phyloP scores from a whole-genome alignment of 345 rosid genomes.

The Syzygium oleosum region DNA sequence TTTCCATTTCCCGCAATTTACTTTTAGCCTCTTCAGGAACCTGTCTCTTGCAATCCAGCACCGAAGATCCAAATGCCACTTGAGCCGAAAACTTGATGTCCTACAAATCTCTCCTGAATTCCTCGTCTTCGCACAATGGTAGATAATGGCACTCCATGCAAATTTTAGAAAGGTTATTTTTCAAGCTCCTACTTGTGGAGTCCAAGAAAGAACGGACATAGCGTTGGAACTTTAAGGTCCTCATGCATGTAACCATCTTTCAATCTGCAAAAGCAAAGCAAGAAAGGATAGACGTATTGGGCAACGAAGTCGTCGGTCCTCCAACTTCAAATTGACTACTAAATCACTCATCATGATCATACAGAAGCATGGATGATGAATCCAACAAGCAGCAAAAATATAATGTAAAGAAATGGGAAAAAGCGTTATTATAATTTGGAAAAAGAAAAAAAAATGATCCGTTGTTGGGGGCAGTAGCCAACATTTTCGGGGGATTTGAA shows the following conservation, averaged over 20 bases:
- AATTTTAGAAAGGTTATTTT: not conserved
- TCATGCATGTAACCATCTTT: not conserved
- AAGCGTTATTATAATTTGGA: not conserved
- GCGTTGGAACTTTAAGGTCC: not conserved
- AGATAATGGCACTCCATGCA: not conserved
- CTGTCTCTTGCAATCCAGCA: not conserved
- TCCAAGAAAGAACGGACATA: not conserved
- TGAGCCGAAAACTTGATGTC: not conserved
- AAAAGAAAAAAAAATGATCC: not conserved
- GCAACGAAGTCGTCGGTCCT: not conserved
- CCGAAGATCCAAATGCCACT: not conserved
- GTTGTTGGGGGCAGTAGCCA: not conserved
- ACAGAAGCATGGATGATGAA: not conserved
- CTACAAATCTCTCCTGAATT: not conserved
- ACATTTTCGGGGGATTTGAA: constrained; percentile 20
- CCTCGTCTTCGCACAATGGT: not conserved
- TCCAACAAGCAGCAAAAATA: not conserved
- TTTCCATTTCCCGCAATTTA: not conserved
- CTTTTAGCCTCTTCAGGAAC: not conserved
- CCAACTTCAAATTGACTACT: not conserved
- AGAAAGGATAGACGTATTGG: not conserved
- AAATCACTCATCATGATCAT: not conserved
- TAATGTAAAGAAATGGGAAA: not conserved
- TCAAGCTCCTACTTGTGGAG: not conserved
- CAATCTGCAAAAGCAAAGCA: not conserved